Evolutionary conservation across 257 asterid species (phyloP), one percentile per base, ranked within the genome.

Genomic region (Haberlea rhodopensis): DNA sequence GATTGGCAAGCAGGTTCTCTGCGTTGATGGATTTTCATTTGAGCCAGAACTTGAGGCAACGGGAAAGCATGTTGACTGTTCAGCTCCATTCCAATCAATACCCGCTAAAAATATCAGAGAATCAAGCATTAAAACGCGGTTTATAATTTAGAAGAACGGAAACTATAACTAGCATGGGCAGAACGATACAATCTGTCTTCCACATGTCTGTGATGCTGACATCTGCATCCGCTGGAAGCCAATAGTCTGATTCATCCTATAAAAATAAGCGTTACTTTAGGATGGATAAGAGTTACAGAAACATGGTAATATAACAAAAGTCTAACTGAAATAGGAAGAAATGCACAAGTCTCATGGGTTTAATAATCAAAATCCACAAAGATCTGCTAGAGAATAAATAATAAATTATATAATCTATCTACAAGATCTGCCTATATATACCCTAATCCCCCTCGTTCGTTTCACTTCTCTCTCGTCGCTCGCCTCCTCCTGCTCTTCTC

Each of bases 161-260:
- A 27, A 69, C n/a, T 51, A 53, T 24, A 60, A 37, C 31, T 23
- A 60, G 53, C 55, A 75, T 20, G 10, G 18, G 54, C 53, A 71
- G 68, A 59, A 73, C 78, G 53, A 66, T 85, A 91, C 96, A 70
- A 67, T 87, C 98, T n/a, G 83, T 71, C 77, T 81, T 83, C 98
- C 99, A 92, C 95, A 92, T 81, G 75, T 92, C 95, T 18, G 99
- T 87, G 54, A 87, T 80, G 89, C 99, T 92, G 76, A 89, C 82
- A 67, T 74, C 87, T 32, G 89, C 80, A 46, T 85, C 96, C 53
- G 98, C 85, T 64, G 79, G 66, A 71, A 92, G 88, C 97, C 96
- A 92, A 71, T 92, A 92, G 86, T 92, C 99, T 46, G 91, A 75
- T 48, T 82, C 94, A 21, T 84, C 79, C 99, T 94, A 91, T 70